Percentiles rank a stretch among this genome's conserved stretches.
These are phyloP conservation scores for Cucurbita moschata DNA, from an alignment of 306 rosid species.

Conservation along the genomic window DNA sequence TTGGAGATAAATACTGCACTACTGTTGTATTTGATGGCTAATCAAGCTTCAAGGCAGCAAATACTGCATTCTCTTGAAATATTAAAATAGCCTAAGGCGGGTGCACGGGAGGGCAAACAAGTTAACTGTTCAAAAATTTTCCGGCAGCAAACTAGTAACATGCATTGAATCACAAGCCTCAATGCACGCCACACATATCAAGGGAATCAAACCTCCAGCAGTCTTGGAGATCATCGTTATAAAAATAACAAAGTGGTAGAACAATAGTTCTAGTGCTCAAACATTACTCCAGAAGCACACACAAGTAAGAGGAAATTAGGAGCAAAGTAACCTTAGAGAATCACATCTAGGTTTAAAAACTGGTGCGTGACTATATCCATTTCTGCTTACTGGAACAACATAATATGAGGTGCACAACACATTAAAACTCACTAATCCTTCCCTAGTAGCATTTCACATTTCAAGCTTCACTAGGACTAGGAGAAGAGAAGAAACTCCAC, in stretches of 20 bases:
- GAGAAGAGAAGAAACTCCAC: not conserved
- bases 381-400: not conserved
- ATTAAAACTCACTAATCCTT: not conserved
- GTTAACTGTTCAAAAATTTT: not conserved
- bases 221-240: not conserved
- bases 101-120: not conserved
- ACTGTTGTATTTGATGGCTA: not conserved
- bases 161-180: not conserved
- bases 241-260: not conserved
- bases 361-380: not conserved
- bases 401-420: not conserved
- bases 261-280: not conserved
- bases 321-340: not conserved
- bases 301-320: not conserved
- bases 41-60: not conserved
- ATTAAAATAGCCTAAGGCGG: not conserved
- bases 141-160: not conserved
- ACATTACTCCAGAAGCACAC: not conserved
- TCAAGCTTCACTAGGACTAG: not conserved
- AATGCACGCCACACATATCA: not conserved
- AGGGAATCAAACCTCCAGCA: conserved; percentile 4
- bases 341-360: not conserved
- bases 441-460: not conserved
- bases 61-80: not conserved
- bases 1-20: not conserved